Evolutionary conservation across 2,329 filamentous ascomycete species (phyloP).

Genomic region (Exophiala sp.): DNA sequence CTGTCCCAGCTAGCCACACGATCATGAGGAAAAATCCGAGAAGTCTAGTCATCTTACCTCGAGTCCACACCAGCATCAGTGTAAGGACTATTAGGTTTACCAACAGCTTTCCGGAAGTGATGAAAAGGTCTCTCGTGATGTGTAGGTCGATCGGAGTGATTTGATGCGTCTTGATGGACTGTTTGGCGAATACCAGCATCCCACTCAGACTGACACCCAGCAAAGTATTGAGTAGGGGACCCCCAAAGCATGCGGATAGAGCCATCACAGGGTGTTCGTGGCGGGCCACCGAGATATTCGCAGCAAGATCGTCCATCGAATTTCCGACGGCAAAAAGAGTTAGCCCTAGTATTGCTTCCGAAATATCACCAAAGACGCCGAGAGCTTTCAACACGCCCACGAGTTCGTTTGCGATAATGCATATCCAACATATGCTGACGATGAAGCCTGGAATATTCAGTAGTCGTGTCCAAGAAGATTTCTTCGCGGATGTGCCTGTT

Average conservation of each 20-base stretch:
- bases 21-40: too few species aligned
- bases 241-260: constrained; percentile 85
- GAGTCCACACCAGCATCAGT: too few species aligned
- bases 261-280: constrained; percentile 97
- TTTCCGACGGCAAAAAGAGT: constrained; percentile 97
- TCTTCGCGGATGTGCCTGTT: background rate
- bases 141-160: too few species aligned
- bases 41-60: too few species aligned
- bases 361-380: background rate
- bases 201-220: constrained; percentile 40
- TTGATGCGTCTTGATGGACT: too few species aligned
- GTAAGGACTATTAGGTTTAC: too few species aligned
- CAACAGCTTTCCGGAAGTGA: too few species aligned
- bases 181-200: background rate
- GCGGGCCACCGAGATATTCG: constrained; percentile 86
- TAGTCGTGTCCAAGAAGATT: background rate
- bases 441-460: background rate
- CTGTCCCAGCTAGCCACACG: too few species aligned
- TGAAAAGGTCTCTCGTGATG: too few species aligned
- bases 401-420: background rate
- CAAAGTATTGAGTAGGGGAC: constrained; percentile 93
- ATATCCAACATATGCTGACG: background rate
- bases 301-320: constrained; percentile 85
- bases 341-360: constrained; percentile 82
- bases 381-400: background rate